Percentiles rank a stretch among this genome's conserved stretches.
Conservation (phyloP, 148 eudicot genomes). For the Salicornia ramosissima region DNA sequence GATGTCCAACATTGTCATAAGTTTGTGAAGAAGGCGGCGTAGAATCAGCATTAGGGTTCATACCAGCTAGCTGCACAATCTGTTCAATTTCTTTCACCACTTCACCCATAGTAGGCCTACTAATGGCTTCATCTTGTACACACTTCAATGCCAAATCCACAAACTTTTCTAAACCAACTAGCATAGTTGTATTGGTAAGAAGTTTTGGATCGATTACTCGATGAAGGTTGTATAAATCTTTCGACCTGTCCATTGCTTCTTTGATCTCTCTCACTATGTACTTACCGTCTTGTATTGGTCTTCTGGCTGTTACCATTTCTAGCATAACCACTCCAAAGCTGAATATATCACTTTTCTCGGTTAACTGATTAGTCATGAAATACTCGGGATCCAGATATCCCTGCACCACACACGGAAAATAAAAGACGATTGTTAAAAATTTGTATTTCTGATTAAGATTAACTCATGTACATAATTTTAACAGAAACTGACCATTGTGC, state of each 20-base stretch:
- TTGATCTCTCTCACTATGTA: conserved; percentile 63
- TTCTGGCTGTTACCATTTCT: conserved; percentile 63
- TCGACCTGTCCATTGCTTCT: conserved; percentile 42
- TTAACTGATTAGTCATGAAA: conserved; percentile 71
- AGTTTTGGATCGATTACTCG: conserved; percentile 46
- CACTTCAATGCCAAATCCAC: conserved; percentile 67
- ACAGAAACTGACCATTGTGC: conserved; percentile 55
- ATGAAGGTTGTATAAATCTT: conserved; percentile 48
- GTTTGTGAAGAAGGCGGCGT: conserved; percentile 47
- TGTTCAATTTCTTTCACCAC: conserved; percentile 70
- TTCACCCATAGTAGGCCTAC: conserved; percentile 71
- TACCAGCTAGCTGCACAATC: conserved; percentile 56
- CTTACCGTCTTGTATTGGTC: conserved; percentile 59
- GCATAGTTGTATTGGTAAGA: conserved; percentile 26
- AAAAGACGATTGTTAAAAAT: not conserved
- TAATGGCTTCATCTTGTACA: conserved; percentile 41
- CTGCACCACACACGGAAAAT: conserved; percentile 37
- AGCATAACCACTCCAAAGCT: conserved; percentile 80
- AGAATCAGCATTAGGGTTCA: conserved; percentile 62
- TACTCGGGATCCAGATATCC: conserved; percentile 90
- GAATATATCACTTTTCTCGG: conserved; percentile 79
- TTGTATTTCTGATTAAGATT: not conserved
- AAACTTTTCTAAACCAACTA: conserved; percentile 56
- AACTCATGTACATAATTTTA: not conserved
- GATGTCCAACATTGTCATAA: conserved; percentile 38